Evolutionary conservation across 495 filamentous ascomycete species (phyloP), one percentile per base, ranked within the genome.

Genomic region (Copromyces sp.): DNA sequence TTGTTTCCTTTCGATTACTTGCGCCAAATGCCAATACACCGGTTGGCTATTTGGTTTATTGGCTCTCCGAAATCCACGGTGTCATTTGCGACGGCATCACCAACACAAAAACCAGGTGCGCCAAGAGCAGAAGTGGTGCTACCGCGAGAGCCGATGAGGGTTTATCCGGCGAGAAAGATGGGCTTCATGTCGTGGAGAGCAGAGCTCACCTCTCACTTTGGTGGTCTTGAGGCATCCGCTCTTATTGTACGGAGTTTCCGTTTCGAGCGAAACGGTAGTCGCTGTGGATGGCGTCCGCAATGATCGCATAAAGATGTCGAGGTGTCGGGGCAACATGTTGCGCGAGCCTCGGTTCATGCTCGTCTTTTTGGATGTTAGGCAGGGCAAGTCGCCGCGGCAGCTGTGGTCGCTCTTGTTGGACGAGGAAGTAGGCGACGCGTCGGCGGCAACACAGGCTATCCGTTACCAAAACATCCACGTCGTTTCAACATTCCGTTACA

Each of bases 11-110:
- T 24, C 78, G n/a, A 68, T 82, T 3, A 70, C 70, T 2, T 75
- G n/a, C 72, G 69, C 16, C 74, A 79, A 45, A 40, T 79, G 9
- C 24, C 24, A 24, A 24, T 24, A 24, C 24, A 24, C 24, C 24
- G 24, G 82, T 17, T 65, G 29, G 82, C 14, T 84, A 83, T 65
- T 79, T 81, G 5, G 74, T 77, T 3, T 81, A 84, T 35, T 84
- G 81, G 80, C 74, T 80, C 7, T 78, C 80, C 1, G 42, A 39
- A 5, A 68, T 82, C 12, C 71, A 81, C 24, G 69, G 73, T 37
- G 71, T 70, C 45, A 73, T 83, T 14, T 71, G 78, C 6, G 38
- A 68, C 6, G 79, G 77, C 9, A 74, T 70, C 9, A 76, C 80
- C 24, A 77, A 70, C 37, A 82, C 80, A 0, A 79, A 79, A 75